These are phyloP conservation scores for Macrocybe gigantea DNA, from an alignment of 768 basidiomycete species.

Conservation along the genomic window DNA sequence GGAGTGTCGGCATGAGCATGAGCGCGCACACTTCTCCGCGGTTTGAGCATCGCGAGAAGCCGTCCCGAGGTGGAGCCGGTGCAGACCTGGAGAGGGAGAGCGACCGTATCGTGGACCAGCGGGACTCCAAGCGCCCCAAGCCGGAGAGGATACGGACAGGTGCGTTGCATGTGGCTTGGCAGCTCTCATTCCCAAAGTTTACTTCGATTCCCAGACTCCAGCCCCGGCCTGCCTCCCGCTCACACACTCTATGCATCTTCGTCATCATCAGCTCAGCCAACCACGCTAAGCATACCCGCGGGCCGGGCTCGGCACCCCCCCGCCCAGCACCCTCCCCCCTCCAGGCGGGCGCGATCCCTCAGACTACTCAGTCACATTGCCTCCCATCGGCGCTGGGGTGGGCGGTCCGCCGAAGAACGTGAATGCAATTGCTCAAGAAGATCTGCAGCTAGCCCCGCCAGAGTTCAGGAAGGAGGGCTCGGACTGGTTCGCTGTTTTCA, in stretches of 20 bases:
- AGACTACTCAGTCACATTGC: neutral
- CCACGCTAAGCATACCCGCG: too few species aligned
- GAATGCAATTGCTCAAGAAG: neutral
- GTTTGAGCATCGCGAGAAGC: too few species aligned
- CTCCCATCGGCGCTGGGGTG: neutral
- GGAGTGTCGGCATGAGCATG: too few species aligned
- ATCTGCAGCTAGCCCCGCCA: slow-evolving; percentile 33
- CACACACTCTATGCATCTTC: slow-evolving; percentile 12
- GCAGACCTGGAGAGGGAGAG: slow-evolving; percentile 5
- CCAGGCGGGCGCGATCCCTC: neutral
- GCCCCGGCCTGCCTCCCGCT: slow-evolving; percentile 4
- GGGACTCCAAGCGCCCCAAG: neutral
- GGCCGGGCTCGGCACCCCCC: too few species aligned
- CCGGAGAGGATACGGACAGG: neutral
- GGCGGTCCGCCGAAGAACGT: too few species aligned
- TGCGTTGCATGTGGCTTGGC: neutral
- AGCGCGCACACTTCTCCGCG: too few species aligned
- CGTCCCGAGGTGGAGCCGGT: slow-evolving; percentile 4
- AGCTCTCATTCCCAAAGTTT: neutral
- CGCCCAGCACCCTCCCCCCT: neutral
- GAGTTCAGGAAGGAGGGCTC: slow-evolving; percentile 67
- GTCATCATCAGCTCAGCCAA: slow-evolving; percentile 12
- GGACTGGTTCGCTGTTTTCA: slow-evolving; percentile 91
- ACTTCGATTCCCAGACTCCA: neutral
- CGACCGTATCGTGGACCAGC: neutral